Evolutionary conservation across 768 basidiomycete species (phyloP), one percentile per base, ranked within the genome.

Genomic region (Gymnopilus junonius): DNA sequence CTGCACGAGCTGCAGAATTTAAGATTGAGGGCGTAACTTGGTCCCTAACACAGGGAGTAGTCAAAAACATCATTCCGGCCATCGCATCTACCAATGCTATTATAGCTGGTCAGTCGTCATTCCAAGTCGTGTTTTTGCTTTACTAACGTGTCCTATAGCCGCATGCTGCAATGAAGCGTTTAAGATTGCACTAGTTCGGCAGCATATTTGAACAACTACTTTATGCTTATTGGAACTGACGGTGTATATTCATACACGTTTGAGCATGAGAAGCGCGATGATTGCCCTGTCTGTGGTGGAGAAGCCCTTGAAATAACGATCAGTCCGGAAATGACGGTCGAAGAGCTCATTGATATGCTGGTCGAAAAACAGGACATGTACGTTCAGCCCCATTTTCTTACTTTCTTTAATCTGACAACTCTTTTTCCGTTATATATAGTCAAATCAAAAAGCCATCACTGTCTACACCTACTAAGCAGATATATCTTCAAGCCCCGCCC

Each of bases 151-250:
- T 35, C 25, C 27, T 27, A 29, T 31, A 73, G 97, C 97, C 39
- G 92, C 96, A 2, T 99, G 97, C 78, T 99, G 97, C 72, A 99
- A 97, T 70, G 97, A 99, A 77, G 97, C 97, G 15, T 97, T 99
- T 83, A 99, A 99, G 78, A 94, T 99, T 62, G 96, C 94, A 99
- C 97, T 0, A 93, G 89, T 66, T 94, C 93, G 23, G 97, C 96
- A 0, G 94, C 95, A 4, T 97, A 89, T 73, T 82, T 99, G 58
- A 93, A 97, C 77, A 98, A 98, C 74, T 99, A 99, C 74, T 97
- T 99, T 77, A 95, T 98, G 95, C 85, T 99, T 60, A 95, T 96
- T 64, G 97, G 97, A 34, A 98, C 95, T 8, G 95, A 98, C 56
- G 92, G 94, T 23, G 87, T 99, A 10, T 99, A 99, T 77, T 95